Base-by-base conservation (phyloP, 805 yeast species). In the Kuraishia ogatae region DNA sequence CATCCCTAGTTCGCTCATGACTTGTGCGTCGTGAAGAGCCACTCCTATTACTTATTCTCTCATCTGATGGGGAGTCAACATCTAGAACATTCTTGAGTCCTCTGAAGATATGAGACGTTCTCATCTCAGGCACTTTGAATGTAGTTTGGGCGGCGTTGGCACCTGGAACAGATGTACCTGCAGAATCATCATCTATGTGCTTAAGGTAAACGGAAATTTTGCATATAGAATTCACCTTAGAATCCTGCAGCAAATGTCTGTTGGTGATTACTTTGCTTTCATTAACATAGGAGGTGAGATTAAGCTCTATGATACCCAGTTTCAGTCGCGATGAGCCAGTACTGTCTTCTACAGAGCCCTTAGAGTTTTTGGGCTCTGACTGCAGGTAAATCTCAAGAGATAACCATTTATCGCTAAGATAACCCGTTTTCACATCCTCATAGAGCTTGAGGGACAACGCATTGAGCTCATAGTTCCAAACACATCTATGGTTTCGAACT, bases 161-260 rank as follows among this genome's bases (percentile, higher is more conserved):
- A 7, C 52, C 43, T 15, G 43, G 43, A 17, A 35, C 17, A 35
- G 43, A 35, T 15, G 43, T 7, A 4, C 46, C 20, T 19, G 13
- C 49, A 5, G 22, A 21, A 23, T 50, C 51, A 6, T 21, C 39
- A 10, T 54, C 54, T 13, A 48, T 53, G 53, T 58, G 62, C 21
- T 56, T 57, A 21, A 69, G 48, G 20, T 54, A 59, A n/a, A 88
- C 71, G 1, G 84, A 76, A 48, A 89, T 58, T 57, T 79, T 84
- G 47, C 87, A 68, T n/a, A 89, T 86, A 1, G 96, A 85, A 66
- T 93, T 93, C 20, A 93, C 82, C 60, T 89, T 89, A 1, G 96
- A 86, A 26, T 89, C 79, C 62, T 85, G 85, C 43, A 93, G 72
- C 50, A 93, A 70, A 61, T 87, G 90, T 58, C 88, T 75, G 58